Evolutionary conservation across 345 rosid species (phyloP), one percentile per base, ranked within the genome.

Genomic region (Syzygium oleosum): DNA sequence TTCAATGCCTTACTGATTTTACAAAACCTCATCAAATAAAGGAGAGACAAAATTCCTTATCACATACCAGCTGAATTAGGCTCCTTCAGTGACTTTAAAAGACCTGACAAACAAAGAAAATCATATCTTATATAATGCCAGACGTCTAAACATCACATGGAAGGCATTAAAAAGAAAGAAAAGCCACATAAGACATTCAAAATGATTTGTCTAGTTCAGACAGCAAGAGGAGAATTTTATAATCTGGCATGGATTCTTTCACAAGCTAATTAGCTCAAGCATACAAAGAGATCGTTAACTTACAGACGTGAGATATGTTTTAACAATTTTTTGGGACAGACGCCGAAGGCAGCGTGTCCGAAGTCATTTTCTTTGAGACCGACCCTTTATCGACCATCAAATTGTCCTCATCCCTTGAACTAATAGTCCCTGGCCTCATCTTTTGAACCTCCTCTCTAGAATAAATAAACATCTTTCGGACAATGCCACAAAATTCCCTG

Each of bases 401-500:
- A 86, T 91, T 90, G 58, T 93, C 96, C 73, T 91, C 94, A 5
- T 88, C 86, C 90, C 90, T 92, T 49, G 90, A 84, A 90, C 89
- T 88, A 56, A 94, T 85, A 15, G 95, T 86, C 85, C 94, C 91
- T 3, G 96, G 94, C 87, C 93, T 92, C 96, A 96, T 94, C 94
- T 91, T 96, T 88, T 93, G 95, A 54, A 96, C 95, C 90, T 96
- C 99, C 90, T 95, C 96, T 86, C 92, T 91, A 2, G 99, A 95
- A 88, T 90, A 95, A 87, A 96, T 92, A 89, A 84, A 90, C 46
- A 96, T 93, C 88, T 93, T 92, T 61, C 96, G 93, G 54, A 93
- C 99, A 94, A 96, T 92, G 91, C 94, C 90, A 90, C 96, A 94
- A 88, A 96, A 96, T 88, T 96, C 99, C 94, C 99, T 96, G 89